Conservation (phyloP, 257 asterid species). For the Lycium ferocissimum region DNA sequence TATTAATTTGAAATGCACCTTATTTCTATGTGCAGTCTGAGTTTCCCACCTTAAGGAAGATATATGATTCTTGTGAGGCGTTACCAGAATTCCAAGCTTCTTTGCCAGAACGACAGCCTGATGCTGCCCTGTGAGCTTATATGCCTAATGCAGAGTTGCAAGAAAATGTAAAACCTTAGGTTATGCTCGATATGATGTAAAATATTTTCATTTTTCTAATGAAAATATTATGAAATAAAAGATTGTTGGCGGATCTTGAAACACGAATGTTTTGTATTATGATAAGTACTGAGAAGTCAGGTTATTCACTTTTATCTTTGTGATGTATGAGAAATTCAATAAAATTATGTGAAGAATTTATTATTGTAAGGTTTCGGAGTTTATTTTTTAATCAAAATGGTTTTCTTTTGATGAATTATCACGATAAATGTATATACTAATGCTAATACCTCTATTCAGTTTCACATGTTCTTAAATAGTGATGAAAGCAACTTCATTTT, state of each 20-base stretch:
- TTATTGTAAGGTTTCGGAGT: not conserved
- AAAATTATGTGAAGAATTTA: not conserved
- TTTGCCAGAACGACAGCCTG: constrained; percentile 71
- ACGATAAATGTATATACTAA: not conserved
- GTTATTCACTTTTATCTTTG: not conserved
- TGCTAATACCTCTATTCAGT: too few species aligned
- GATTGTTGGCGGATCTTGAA: not conserved
- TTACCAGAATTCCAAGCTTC: constrained; percentile 77
- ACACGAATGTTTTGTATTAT: not conserved
- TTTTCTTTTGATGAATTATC: not conserved
- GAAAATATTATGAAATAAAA: not conserved
- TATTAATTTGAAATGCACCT: not conserved
- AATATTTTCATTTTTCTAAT: not conserved
- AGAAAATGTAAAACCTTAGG: too few species aligned
- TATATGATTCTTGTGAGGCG: constrained; percentile 52
- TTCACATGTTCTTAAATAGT: not conserved
- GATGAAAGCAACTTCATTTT: not conserved
- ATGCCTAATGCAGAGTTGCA: too few species aligned
- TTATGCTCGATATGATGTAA: not conserved
- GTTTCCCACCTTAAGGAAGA: constrained; percentile 51
- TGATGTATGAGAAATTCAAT: not conserved
- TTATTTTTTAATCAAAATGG: too few species aligned
- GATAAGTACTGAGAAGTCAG: not conserved
- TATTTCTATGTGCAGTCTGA: constrained; percentile 50
- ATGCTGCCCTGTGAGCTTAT: constrained; percentile 43